Evolutionary conservation across 257 asterid genomes (phyloP).

Genomic region (Gentiana macrophylla): DNA sequence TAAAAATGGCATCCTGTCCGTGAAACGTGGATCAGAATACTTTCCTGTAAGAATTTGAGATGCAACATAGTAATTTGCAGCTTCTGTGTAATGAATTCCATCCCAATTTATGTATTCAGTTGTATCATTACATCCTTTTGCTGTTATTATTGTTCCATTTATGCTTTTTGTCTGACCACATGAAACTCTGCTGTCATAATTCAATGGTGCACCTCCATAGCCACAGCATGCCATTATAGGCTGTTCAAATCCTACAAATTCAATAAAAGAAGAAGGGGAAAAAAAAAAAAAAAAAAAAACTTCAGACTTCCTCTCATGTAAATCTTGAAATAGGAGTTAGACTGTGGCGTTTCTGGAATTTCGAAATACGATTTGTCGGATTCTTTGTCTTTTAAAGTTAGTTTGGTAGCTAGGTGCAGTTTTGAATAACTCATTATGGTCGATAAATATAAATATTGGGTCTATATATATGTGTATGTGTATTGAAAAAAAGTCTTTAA

Average conservation of each 20-base stretch:
- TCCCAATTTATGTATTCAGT: constrained; percentile 86
- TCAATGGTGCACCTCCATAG: constrained; percentile 86
- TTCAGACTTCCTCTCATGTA: no score
- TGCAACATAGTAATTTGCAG: constrained; percentile 73
- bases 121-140: constrained; percentile 67
- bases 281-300: no score
- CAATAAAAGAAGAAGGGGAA: no score
- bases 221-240: constrained; percentile 91
- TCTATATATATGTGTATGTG: no score
- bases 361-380: no score
- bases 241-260: constrained; percentile 71
- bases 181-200: constrained; percentile 62
- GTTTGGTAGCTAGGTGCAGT: no score
- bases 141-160: constrained; percentile 66
- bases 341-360: no score
- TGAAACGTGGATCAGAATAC: constrained; percentile 73
- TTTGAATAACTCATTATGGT: no score
- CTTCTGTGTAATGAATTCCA: constrained; percentile 91
- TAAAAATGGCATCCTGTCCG: constrained; percentile 73
- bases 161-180: constrained; percentile 78
- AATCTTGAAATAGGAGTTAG: no score
- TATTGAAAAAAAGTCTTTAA: no score
- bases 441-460: no score
- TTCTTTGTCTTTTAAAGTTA: no score
- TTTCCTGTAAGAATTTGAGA: constrained; percentile 79